Percentiles rank a stretch among this genome's conserved stretches.
Conservation (phyloP, 164 flowering plant genomes). For the Berberis thunbergii region DNA sequence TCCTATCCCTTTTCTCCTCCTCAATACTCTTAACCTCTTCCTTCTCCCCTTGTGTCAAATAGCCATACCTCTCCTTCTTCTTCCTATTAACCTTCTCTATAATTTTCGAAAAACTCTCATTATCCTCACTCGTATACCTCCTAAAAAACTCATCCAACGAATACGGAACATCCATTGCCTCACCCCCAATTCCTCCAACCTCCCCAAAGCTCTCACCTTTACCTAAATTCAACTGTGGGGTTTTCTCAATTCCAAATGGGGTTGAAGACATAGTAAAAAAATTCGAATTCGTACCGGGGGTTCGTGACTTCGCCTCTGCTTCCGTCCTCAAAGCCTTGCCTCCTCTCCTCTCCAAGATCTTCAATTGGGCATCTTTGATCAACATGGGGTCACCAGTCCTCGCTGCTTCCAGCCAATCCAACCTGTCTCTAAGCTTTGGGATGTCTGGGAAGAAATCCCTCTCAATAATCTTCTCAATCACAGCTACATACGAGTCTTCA, state of each 20-base stretch:
- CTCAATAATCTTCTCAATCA: slow-evolving; percentile 84
- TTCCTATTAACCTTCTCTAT: slow-evolving; percentile 79
- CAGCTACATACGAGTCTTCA: slow-evolving; percentile 72
- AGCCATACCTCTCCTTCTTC: slow-evolving; percentile 65
- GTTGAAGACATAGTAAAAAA: slow-evolving; percentile 31
- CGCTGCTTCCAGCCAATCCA: slow-evolving; percentile 82
- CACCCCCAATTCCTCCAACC: slow-evolving; percentile 14
- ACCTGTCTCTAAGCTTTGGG: slow-evolving; percentile 78
- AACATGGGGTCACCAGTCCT: slow-evolving; percentile 64
- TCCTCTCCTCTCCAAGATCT: slow-evolving; percentile 77
- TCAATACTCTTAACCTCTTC: slow-evolving; percentile 30
- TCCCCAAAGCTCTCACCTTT: slow-evolving; percentile 2
- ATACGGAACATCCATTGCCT: slow-evolving; percentile 23
- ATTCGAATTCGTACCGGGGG: slow-evolving; percentile 45
- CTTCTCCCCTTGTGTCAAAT: slow-evolving; percentile 48
- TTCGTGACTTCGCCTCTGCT: slow-evolving; percentile 25
- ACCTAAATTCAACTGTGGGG: slow-evolving; percentile 15
- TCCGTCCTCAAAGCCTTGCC: slow-evolving; percentile 13
- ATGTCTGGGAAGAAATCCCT: slow-evolving; percentile 93
- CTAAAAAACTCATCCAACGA: slow-evolving; percentile 67
- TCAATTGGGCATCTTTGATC: slow-evolving; percentile 86
- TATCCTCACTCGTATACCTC: slow-evolving; percentile 89
- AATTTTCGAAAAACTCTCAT: slow-evolving; percentile 71
- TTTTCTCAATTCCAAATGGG: slow-evolving; percentile 39
- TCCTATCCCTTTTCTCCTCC: slow-evolving; percentile 44